phyloP scores from a whole-genome alignment of 441 rosid genomes.

The Populus hybrid region DNA sequence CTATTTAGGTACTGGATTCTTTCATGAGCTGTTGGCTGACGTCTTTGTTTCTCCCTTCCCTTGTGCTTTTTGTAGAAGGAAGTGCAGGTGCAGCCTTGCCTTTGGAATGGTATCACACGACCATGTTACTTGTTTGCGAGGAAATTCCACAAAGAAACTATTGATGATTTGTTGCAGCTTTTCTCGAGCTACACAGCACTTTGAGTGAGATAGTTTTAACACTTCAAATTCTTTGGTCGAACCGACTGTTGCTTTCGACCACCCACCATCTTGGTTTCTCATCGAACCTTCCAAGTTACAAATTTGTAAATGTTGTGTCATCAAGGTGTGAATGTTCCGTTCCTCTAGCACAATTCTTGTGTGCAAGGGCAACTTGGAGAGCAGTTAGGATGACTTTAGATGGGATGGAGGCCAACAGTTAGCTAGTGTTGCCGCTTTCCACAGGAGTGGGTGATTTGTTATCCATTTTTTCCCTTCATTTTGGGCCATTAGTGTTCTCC shows the following conservation, averaged over 20 bases:
- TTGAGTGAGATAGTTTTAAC: constrained; percentile 50
- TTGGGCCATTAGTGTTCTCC: constrained; percentile 20
- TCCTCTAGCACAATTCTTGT: constrained; percentile 20
- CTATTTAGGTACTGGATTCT: background rate
- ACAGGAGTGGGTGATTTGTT: constrained; percentile 27
- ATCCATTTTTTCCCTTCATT: constrained; percentile 26
- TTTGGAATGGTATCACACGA: constrained; percentile 85
- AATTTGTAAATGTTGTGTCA: constrained; percentile 36
- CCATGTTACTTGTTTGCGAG: constrained; percentile 93
- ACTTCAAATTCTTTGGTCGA: constrained; percentile 53
- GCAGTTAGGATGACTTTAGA: constrained; percentile 20
- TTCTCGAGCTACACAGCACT: constrained; percentile 67
- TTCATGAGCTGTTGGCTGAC: background rate
- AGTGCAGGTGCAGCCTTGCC: constrained; percentile 56
- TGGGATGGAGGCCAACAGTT: constrained; percentile 30
- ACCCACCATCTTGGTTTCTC: constrained; percentile 29
- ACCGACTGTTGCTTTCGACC: constrained; percentile 25
- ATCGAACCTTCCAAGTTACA: constrained; percentile 19
- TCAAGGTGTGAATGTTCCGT: constrained; percentile 6
- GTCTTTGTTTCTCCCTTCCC: background rate
- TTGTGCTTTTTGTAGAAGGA: constrained; percentile 39
- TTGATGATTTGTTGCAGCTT: constrained; percentile 60
- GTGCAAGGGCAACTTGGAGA: constrained; percentile 24
- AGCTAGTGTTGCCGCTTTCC: constrained; percentile 25
- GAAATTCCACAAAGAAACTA: constrained; percentile 74